These are phyloP conservation scores for Colletotrichum incanum DNA, from an alignment of 2,329 filamentous ascomycete genomes.

Conservation along the genomic window DNA sequence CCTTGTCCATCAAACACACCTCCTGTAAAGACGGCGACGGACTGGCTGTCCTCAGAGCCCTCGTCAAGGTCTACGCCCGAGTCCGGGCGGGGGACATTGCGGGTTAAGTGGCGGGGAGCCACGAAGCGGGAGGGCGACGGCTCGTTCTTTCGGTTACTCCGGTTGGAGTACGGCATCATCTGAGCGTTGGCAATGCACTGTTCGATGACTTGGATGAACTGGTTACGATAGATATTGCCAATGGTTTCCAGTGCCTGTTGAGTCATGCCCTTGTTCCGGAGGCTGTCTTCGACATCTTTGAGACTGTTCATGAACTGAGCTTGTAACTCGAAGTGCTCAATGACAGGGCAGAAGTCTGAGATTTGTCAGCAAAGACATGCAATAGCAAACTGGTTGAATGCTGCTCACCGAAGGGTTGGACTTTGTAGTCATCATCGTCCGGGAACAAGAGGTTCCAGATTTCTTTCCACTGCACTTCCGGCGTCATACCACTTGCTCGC, in stretches of 20 bases:
- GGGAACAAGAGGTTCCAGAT: conserved; percentile 61
- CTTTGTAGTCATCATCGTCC: conserved; percentile 55
- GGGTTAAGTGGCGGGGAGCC: conserved; percentile 45
- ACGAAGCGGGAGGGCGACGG: conserved; percentile 41
- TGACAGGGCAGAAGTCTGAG: conserved; percentile 57
- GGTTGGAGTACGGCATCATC: conserved; percentile 57
- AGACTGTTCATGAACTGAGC: conserved; percentile 54
- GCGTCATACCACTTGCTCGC: conserved; percentile 55
- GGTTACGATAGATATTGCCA: conserved; percentile 58
- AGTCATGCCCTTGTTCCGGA: conserved; percentile 57
- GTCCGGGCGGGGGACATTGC: conserved; percentile 53
- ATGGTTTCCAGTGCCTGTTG: conserved; percentile 56
- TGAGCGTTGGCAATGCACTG: conserved; percentile 54
- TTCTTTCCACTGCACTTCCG: conserved; percentile 58
- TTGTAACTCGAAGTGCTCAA: conserved; percentile 59
- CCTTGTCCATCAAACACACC: conserved; percentile 22
- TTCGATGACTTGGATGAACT: conserved; percentile 58
- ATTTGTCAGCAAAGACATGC: not conserved
- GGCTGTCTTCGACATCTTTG: conserved; percentile 51
- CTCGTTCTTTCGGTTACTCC: conserved; percentile 59
- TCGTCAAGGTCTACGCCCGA: conserved; percentile 59
- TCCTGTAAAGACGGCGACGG: conserved; percentile 31
- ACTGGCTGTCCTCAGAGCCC: conserved; percentile 52
- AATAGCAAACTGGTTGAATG: no score
- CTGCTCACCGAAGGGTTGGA: conserved; percentile 51